Conservation (phyloP, 2,329 filamentous ascomycete genomes). For the Trichoderma koningiopsis region DNA sequence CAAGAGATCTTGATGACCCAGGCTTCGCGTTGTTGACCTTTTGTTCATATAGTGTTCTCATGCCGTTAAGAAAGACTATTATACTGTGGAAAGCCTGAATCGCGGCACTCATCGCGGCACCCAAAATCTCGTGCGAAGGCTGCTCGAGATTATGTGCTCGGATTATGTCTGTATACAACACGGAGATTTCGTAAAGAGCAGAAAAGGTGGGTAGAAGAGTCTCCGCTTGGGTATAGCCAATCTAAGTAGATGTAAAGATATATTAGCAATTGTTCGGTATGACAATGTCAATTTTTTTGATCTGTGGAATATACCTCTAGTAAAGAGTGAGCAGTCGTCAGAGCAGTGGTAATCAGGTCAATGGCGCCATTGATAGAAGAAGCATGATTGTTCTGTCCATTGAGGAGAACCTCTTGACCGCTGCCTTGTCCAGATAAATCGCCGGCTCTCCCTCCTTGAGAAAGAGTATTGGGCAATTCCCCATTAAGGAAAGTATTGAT, state of each 20-base stretch:
- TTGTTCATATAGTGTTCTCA: slow-evolving; percentile 41
- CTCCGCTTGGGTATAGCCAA: slow-evolving; percentile 42
- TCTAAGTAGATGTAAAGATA: slow-evolving; percentile 31
- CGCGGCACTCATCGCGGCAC: slow-evolving; percentile 38
- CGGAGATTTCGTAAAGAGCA: slow-evolving; percentile 43
- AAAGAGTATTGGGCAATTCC: neutral
- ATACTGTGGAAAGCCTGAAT: slow-evolving; percentile 42
- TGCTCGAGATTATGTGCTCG: slow-evolving; percentile 34
- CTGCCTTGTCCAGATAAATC: neutral
- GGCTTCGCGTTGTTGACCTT: slow-evolving; percentile 37
- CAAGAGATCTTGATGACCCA: slow-evolving; percentile 34
- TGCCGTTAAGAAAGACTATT: slow-evolving; percentile 39
- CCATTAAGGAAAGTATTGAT: slow-evolving; percentile 35
- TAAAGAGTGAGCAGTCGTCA: slow-evolving; percentile 43
- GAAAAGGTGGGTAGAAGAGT: slow-evolving; percentile 45
- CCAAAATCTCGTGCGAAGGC: slow-evolving; percentile 5
- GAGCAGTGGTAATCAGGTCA: slow-evolving; percentile 36
- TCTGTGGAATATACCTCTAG: slow-evolving; percentile 39
- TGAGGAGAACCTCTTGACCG: neutral
- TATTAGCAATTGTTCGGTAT: neutral
- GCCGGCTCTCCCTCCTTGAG: neutral
- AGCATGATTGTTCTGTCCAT: neutral
- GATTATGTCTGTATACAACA: slow-evolving; percentile 42
- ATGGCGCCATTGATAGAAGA: neutral
- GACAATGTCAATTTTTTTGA: neutral